phyloP scores from a whole-genome alignment of 306 rosid genomes.

The Fragaria nilgerrensis region DNA sequence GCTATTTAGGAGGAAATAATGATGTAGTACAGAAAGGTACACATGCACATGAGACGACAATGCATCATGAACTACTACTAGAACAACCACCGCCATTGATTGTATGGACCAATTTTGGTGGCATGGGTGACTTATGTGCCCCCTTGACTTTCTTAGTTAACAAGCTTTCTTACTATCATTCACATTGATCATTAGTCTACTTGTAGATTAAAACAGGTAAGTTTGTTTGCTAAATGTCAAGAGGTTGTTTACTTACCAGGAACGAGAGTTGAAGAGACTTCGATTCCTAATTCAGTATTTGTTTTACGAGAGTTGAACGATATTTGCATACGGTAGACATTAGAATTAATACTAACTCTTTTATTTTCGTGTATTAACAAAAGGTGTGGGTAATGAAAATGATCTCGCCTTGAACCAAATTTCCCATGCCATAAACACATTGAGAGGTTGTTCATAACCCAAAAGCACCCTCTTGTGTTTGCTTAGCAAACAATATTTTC shows the following conservation, averaged over 20 bases:
- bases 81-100: conserved; percentile 42
- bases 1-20: conserved; percentile 2
- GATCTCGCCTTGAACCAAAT: not conserved
- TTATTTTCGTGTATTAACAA: too few species aligned
- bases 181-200: not conserved
- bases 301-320: too few species aligned
- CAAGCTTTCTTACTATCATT: not conserved
- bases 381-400: not conserved
- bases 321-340: too few species aligned
- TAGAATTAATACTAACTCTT: too few species aligned
- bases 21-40: conserved; percentile 45
- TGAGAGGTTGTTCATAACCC: too few species aligned
- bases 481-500: too few species aligned
- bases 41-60: conserved; percentile 18
- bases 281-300: too few species aligned
- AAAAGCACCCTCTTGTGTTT: too few species aligned
- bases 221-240: not conserved
- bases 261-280: too few species aligned
- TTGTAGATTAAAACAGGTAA: not conserved
- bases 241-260: not conserved
- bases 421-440: not conserved
- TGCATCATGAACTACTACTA: conserved; percentile 20
- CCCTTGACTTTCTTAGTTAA: conserved; percentile 35
- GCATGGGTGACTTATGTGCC: conserved; percentile 29
- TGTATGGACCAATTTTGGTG: conserved; percentile 39